Percentiles rank a stretch among this genome's conserved stretches.
Conservation (phyloP, 2,329 filamentous ascomycete genomes). For the Stenocarpella maydis region DNA sequence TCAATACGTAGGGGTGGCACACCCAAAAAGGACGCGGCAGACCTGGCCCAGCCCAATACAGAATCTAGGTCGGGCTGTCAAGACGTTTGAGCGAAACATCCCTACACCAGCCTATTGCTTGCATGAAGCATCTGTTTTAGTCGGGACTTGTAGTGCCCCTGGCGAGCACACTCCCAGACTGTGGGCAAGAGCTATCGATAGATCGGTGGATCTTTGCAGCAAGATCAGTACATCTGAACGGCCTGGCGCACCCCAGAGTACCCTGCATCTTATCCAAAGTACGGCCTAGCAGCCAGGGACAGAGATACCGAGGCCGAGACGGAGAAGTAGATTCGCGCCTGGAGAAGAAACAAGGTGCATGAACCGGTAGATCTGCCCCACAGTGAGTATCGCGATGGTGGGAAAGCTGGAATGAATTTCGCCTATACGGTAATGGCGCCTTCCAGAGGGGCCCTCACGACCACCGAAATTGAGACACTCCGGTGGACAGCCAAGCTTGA, state of each 20-base stretch:
- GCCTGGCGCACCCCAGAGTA: slow-evolving; percentile 14
- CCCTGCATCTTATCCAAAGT: slow-evolving; percentile 19
- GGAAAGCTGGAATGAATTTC: slow-evolving; percentile 33
- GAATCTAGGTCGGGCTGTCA: slow-evolving; percentile 29
- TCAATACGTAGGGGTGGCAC: slow-evolving; percentile 35
- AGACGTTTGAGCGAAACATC: slow-evolving; percentile 34
- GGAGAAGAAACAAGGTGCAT: slow-evolving; percentile 29
- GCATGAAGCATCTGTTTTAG: slow-evolving; percentile 37
- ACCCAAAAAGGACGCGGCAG: slow-evolving; percentile 29
- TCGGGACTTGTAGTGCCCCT: slow-evolving; percentile 26
- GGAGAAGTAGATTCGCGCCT: slow-evolving; percentile 25
- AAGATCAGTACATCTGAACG: slow-evolving; percentile 13
- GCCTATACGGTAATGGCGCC: slow-evolving; percentile 26
- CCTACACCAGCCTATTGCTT: slow-evolving; percentile 36
- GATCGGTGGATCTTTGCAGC: slow-evolving; percentile 23
- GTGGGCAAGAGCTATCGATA: slow-evolving; percentile 29
- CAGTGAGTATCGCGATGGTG: slow-evolving; percentile 24
- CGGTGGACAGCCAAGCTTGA: slow-evolving; percentile 24
- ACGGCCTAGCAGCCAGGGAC: slow-evolving; percentile 17
- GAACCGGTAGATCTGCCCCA: slow-evolving; percentile 30
- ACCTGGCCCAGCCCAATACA: slow-evolving; percentile 24
- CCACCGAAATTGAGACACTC: slow-evolving; percentile 32
- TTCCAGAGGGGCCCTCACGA: slow-evolving; percentile 21
- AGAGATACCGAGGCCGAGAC: slow-evolving; percentile 10
- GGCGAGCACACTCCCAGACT: slow-evolving; percentile 20